Evolutionary conservation across 192 early-diverging fungal species (phyloP).

Genomic region (Backusella tuberculispora): DNA sequence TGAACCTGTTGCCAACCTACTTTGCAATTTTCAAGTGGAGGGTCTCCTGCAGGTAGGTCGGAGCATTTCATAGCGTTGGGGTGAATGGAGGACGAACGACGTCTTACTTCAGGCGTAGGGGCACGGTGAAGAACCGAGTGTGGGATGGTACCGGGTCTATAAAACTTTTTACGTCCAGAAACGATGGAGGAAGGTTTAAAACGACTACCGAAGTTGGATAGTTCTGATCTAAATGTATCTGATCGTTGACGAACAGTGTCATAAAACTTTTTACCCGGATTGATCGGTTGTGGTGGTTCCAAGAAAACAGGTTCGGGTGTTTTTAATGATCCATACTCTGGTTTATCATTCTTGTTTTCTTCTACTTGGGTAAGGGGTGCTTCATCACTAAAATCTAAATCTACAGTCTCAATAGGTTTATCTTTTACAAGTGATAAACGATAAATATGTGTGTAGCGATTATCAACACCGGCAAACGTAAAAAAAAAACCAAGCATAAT

Average conservation of each 20-base stretch:
- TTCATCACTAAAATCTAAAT: slow-evolving; percentile 14
- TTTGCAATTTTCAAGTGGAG: slow-evolving; percentile 22
- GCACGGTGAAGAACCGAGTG: slow-evolving; percentile 51
- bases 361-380: slow-evolving; percentile 19
- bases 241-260: slow-evolving; percentile 31
- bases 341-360: neutral
- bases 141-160: slow-evolving; percentile 46
- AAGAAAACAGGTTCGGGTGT: slow-evolving; percentile 4
- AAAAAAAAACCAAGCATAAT: slow-evolving; percentile 26
- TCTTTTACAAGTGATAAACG: slow-evolving; percentile 10
- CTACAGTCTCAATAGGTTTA: neutral
- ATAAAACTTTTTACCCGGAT: slow-evolving; percentile 1
- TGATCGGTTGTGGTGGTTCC: neutral
- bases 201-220: slow-evolving; percentile 18
- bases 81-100: neutral
- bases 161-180: slow-evolving; percentile 18
- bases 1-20: slow-evolving; percentile 64
- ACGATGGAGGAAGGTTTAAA: slow-evolving; percentile 20
- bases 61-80: slow-evolving; percentile 18
- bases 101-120: neutral
- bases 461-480: slow-evolving; percentile 35
- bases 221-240: slow-evolving; percentile 35
- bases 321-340: neutral
- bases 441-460: slow-evolving; percentile 34
- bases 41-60: slow-evolving; percentile 26